Conservation (phyloP, 176 grass and related monocot genomes). For the Phyllostachys edulis region DNA sequence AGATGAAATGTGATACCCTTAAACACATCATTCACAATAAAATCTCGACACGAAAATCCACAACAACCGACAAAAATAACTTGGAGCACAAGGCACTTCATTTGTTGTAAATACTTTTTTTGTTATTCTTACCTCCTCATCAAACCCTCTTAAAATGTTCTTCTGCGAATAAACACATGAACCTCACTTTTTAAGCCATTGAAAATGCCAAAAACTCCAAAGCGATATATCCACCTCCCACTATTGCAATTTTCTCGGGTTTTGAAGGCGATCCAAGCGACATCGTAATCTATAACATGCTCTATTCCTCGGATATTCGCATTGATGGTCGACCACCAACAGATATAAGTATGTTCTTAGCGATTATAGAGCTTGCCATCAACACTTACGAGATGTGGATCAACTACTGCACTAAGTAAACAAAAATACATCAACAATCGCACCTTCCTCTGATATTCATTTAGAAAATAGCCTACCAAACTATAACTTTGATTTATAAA, state of each 20-base stretch:
- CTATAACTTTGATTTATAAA: conserved; percentile 4
- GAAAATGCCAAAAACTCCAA: conserved; percentile 82
- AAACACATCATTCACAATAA: conserved; percentile 68
- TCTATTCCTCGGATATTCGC: conserved; percentile 78
- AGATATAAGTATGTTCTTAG: too few relatives aligned
- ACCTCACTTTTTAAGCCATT: conserved; percentile 78
- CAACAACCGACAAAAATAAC: neutral
- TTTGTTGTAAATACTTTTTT: neutral
- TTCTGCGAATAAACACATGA: conserved; percentile 89
- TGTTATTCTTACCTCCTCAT: conserved; percentile 80
- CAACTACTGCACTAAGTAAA: conserved; percentile 54
- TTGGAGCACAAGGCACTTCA: neutral
- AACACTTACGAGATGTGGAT: conserved; percentile 66
- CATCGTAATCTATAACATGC: conserved; percentile 73
- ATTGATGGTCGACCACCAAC: conserved; percentile 63
- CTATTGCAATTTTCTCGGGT: conserved; percentile 80
- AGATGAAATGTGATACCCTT: conserved; percentile 68
- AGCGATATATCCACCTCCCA: conserved; percentile 86
- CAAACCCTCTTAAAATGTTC: conserved; percentile 77
- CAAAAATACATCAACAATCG: neutral
- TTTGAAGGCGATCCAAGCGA: conserved; percentile 68
- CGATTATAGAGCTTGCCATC: conserved; percentile 68
- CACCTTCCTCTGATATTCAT: too few relatives aligned
- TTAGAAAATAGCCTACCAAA: too few relatives aligned
- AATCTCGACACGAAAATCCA: conserved; percentile 53